Percentiles rank a stretch among this genome's conserved stretches.
These are phyloP conservation scores for Eucalyptus virginea DNA, from an alignment of 345 rosid species.

Conservation along the genomic window DNA sequence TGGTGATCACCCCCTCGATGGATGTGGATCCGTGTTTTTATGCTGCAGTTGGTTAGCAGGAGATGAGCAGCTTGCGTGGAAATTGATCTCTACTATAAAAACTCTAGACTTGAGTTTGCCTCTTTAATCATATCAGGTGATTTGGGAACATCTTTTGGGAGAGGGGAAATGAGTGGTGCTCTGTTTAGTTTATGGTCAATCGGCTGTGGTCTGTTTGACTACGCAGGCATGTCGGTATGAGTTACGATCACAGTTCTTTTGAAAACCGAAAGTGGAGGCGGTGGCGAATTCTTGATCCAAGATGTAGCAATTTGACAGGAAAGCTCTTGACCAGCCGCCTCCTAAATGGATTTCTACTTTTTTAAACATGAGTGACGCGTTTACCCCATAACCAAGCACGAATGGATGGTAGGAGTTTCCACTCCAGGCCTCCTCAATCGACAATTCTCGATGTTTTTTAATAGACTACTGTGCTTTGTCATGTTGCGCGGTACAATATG, in stretches of 20 bases:
- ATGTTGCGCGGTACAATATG: neutral
- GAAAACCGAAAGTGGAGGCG: neutral
- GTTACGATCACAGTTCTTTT: neutral
- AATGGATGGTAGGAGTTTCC: neutral
- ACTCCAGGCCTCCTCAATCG: neutral
- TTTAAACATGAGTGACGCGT: neutral
- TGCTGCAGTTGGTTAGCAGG: conserved; percentile 68
- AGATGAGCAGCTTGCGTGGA: conserved; percentile 72
- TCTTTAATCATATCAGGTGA: neutral
- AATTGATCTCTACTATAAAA: conserved; percentile 37
- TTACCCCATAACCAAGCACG: neutral
- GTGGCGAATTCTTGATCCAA: neutral
- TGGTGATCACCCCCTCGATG: neutral
- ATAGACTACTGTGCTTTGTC: neutral
- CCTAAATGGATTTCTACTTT: neutral
- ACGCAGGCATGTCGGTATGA: neutral
- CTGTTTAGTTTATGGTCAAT: neutral
- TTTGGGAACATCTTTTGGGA: neutral
- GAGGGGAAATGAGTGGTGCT: neutral
- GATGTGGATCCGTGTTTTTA: conserved; percentile 15
- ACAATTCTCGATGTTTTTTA: neutral
- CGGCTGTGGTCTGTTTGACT: neutral
- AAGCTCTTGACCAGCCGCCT: neutral
- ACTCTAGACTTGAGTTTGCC: neutral
- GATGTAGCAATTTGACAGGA: neutral